Base-by-base conservation (phyloP, 805 yeast species). In the Lipomyces starkeyi region DNA sequence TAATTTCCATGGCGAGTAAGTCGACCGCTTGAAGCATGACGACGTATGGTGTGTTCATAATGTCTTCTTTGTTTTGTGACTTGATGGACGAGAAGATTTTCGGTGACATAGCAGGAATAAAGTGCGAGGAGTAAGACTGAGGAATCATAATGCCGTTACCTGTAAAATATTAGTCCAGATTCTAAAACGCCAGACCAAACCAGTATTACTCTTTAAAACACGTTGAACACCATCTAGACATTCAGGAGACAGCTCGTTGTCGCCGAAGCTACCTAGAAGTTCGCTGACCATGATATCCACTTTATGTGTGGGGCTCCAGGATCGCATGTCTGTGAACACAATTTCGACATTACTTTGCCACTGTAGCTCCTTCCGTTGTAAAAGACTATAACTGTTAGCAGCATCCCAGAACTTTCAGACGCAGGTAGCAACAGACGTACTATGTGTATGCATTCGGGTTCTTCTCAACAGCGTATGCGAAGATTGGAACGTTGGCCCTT, bases 191-290 rank as follows among this genome's bases (percentile, higher is more conserved):
- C 27, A 78, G 63, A 77, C 84, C 84, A 72, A 11, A 37, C 63
- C 32, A 53, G 35, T n/a, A 34, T 6, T 62, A 70, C 73, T 55
- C 77, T 85, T 83, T 73, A 83, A 67, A 72, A 75, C 72, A 59
- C 74, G 70, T 62, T 84, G 83, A 20, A 82, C 74, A 0, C 83
- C 79, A 58, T 80, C 80, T 2, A 91, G 77, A 66, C 95, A 88
- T 76, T 93, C 98, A 0, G 98, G 98, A 8, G 91, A 84, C 20
- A 91, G 81, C 76, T 93, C 98, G 77, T 93, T 94, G 77, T 96
- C 94, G 3, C 97, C 98, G 79, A 94, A 90, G 17, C 97, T 91
- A 5, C 98, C 98, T 34, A 93, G 78, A 7, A 94, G 80, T 76
- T 93, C 98, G 57, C 96, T 89, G 1, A 94, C 83, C 8, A 93